phyloP scores from a whole-genome alignment of 2,329 filamentous ascomycete genomes.

The Aciculosporium take region DNA sequence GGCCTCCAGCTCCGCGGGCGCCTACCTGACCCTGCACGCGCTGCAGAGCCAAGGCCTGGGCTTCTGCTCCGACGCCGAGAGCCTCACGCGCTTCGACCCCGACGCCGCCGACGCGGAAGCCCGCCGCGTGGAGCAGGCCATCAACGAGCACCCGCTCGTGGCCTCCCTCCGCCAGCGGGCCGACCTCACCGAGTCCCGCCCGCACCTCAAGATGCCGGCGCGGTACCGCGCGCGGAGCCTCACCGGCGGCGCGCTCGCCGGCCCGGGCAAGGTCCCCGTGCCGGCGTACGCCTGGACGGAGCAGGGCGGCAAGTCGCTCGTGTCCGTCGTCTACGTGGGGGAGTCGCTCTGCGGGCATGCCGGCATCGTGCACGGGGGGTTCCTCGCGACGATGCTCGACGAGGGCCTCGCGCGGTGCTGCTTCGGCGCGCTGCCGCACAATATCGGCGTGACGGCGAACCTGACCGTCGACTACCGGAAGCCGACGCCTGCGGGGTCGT shows the following conservation, averaged over 20 bases:
- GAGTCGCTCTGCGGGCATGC: conserved; percentile 75
- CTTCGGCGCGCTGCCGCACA: conserved; percentile 76
- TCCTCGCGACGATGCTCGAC: conserved; percentile 84
- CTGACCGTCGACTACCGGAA: conserved; percentile 71
- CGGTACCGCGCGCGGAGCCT: conserved; percentile 58
- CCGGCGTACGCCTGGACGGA: conserved; percentile 70
- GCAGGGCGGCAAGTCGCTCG: conserved; percentile 50
- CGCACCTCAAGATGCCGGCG: conserved; percentile 73
- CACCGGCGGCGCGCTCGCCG: conserved; percentile 66
- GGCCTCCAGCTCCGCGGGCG: conserved; percentile 18
- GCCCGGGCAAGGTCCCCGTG: conserved; percentile 61
- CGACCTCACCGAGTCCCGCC: conserved; percentile 60
- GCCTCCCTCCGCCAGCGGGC: conserved; percentile 51
- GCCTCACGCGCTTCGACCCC: conserved; percentile 49
- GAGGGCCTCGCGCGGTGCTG: conserved; percentile 80
- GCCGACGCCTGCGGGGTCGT: conserved; percentile 61
- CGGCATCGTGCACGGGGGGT: conserved; percentile 77
- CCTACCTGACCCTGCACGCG: conserved; percentile 21
- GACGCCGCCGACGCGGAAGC: conserved; percentile 32
- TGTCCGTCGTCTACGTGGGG: conserved; percentile 66
- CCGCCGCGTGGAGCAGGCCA: conserved; percentile 53
- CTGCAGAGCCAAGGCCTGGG: conserved; percentile 22
- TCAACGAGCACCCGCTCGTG: conserved; percentile 63
- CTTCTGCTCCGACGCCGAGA: conserved; percentile 51
- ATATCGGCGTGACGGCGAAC: conserved; percentile 74